A percentile compares a stretch with the other conserved stretches of the same genome.
phyloP scores from a whole-genome alignment of 805 yeast genomes.

The Cyberlindnera mrakii region DNA sequence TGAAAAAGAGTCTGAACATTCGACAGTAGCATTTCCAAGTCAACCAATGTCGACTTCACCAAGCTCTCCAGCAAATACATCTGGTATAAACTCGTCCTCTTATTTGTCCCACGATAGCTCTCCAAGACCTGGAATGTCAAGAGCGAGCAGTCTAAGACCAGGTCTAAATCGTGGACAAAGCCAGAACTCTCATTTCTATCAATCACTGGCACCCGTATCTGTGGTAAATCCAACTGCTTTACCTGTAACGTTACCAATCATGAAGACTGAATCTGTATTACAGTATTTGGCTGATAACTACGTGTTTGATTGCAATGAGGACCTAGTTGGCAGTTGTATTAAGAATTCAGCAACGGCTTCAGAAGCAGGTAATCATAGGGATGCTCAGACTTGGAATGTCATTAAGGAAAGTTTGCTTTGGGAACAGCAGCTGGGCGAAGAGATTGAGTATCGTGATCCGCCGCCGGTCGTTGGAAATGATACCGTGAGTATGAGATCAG shows the following conservation, averaged over 20 bases:
- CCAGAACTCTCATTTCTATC: conserved; percentile 7
- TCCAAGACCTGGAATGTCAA: conserved; percentile 22
- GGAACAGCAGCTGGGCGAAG: conserved; percentile 16
- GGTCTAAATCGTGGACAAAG: conserved; percentile 14
- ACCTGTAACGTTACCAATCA: conserved; percentile 22
- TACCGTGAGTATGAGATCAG: conserved; percentile 13
- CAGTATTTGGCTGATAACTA: conserved; percentile 46
- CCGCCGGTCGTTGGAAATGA: conserved; percentile 1
- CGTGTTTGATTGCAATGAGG: conserved; percentile 37
- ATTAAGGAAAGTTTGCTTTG: conserved; percentile 42
- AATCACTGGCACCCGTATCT: conserved; percentile 5
- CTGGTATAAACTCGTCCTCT: neutral
- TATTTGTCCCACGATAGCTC: conserved; percentile 4
- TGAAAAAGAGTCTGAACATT: neutral
- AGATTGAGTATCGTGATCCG: neutral
- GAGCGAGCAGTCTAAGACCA: conserved; percentile 20
- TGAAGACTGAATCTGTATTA: conserved; percentile 28
- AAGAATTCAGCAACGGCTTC: conserved; percentile 53
- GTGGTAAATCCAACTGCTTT: conserved; percentile 19
- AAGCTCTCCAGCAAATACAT: neutral
- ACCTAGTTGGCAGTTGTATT: conserved; percentile 44
- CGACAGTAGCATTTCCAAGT: neutral
- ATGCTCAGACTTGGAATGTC: conserved; percentile 59
- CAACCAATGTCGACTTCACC: conserved; percentile 14
- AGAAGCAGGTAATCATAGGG: conserved; percentile 43